Evolutionary conservation across 257 asterid species (phyloP), one percentile per base, ranked within the genome.

Genomic region (Petunia axillaris): DNA sequence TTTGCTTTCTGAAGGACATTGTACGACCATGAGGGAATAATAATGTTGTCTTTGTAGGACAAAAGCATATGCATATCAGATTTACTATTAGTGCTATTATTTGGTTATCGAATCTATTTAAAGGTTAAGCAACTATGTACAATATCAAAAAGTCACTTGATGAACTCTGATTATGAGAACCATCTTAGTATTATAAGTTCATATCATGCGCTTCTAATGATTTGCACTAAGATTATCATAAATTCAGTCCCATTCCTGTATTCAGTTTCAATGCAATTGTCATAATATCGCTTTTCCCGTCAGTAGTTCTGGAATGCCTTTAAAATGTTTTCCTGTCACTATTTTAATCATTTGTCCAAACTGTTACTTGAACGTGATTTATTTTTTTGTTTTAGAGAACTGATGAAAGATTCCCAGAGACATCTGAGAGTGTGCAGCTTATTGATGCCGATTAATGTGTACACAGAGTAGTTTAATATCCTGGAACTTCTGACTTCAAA

Each of bases 401-500:
- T 64, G 70, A 10, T 63, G 16, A 36, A 38, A 37, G n/a, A 4
- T 8, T 63, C 37, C 46, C 37, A 63, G 70, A 37, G 70, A 63
- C 70, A 63, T 63, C 37, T 63, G 70, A 36, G 3, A 37, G 44
- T 4, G 70, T 62, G 43, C 36, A 60, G 40, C 66, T 57, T 57
- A 57, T 55, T 14, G 62, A 55, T 14, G 15, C 35, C 66, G 35
- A 60, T 60, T 62, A 1, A 62, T 9, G 15, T 36, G 67, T 3
- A 3, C 40, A 57, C 35, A 62, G 67, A 62, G 36, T 63, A 44
- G 44, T 10, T 63, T 43, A 36, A n/a, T 37, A 63, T 63, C 44
- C 44, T 38, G 44, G 70, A 63, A 63, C 44, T 37, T 63, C 46
- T 63, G 38, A 63, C 70, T 55, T 55, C 60, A 55, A 55, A 55